phyloP scores from a whole-genome alignment of 192 early-diverging fungal species.

The Physocladia obscura region DNA sequence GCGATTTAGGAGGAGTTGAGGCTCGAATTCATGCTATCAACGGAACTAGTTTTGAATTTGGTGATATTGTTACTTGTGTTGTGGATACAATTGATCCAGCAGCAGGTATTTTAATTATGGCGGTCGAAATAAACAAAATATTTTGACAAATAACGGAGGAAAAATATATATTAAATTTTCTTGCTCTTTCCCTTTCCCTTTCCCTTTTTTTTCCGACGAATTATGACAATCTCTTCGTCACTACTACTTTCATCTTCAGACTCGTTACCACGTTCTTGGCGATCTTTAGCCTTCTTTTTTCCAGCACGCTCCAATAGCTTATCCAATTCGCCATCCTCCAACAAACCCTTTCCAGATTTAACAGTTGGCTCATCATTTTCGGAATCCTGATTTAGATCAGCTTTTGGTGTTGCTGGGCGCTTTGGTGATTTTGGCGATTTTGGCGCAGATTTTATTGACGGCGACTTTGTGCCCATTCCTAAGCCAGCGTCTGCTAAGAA shows the following conservation, averaged over 20 bases:
- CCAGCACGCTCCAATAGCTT: conserved; percentile 19
- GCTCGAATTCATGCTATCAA: conserved; percentile 1
- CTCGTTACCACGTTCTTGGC: not conserved
- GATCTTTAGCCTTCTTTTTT: not conserved
- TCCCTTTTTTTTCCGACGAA: conserved; percentile 12
- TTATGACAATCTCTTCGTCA: conserved; percentile 10
- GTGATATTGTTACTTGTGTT: conserved; percentile 12
- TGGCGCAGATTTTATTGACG: too few relatives aligned
- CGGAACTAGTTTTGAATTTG: not conserved
- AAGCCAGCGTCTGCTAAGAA: not conserved
- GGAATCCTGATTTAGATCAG: not conserved
- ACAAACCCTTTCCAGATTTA: not conserved
- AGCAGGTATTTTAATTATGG: conserved; percentile 16
- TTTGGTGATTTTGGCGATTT: not conserved
- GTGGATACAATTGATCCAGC: conserved; percentile 31
- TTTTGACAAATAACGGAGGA: not conserved
- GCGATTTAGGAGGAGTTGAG: conserved; percentile 23
- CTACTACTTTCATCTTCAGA: not conserved
- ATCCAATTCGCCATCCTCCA: conserved; percentile 20
- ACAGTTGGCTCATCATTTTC: not conserved
- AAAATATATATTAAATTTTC: not conserved
- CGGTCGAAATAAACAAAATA: conserved; percentile 1
- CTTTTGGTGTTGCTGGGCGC: not conserved
- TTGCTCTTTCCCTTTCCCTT: not conserved
- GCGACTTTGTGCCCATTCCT: not conserved